Evolutionary conservation across 2,329 filamentous ascomycete genomes (phyloP), one percentile per base, ranked within the genome.

Genomic region (Diaporthe humulicola): DNA sequence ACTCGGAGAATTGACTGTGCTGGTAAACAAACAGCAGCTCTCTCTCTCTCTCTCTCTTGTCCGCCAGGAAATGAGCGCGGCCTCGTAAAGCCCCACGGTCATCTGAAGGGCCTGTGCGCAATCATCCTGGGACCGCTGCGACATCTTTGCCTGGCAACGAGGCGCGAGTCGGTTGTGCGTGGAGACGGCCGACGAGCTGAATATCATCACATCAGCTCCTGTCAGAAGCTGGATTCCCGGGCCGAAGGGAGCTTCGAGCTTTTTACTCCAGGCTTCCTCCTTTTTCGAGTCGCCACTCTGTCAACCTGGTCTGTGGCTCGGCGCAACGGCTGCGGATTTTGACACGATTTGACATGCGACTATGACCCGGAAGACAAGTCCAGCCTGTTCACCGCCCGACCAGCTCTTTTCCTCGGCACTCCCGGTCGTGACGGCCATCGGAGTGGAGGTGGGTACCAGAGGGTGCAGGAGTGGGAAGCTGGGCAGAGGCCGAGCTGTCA

Each of bases 381-480:
- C 58, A 50, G 58, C 60, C 33, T 61, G 58, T 72, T 73, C 74
- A 73, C 74, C 74, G 64, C 71, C 70, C 58, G 56, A 66, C 74
- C 50, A 56, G 42, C 69, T 36, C 38, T 58, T 74, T 50, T 72
- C 66, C 73, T 71, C 57, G 71, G 70, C 70, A 72, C 70, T 45
- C 50, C 60, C 70, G 70, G 70, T 72, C 45, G 48, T 40, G 57
- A 58, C 69, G 61, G 60, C 56, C 61, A 52, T 64, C 42, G 69
- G 61, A 66, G 61, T 58, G 56, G 70, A 61, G 73, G 45, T 38
- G 42, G 64, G 64, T 54, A 69, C 64, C 19, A 54, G 38, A 61
- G 17, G 61, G 69, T 64, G 69, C 58, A 58, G 50, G 50, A 28
- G 54, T 28, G 48, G 71, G 70, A 57, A 64, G 61, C 60, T 57